Base-by-base conservation (phyloP, 805 yeast genomes). In the Dipodascus geniculatus region DNA sequence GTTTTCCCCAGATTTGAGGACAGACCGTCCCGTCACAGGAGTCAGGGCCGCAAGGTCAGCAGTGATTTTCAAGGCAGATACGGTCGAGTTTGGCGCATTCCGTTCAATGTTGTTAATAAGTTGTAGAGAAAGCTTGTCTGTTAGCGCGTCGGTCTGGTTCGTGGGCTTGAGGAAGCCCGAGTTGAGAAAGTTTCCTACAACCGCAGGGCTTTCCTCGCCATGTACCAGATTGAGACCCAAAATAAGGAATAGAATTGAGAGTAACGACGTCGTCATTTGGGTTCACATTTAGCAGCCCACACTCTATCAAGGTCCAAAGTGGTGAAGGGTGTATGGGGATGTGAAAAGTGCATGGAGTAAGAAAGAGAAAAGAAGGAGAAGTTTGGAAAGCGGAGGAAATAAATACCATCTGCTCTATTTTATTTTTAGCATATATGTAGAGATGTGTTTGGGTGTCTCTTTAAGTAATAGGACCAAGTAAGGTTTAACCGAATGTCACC, bases 31-130 rank as follows among this genome's bases (percentile, higher is more conserved):
- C 6, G 56, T 49, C 19, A 53, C 50, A 14, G 53, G 42, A 2
- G 62, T 56, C 57, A 60, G 54, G 3, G 62, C 56, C 19, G 60
- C 55, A n/a, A 60, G 24, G 14, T 59, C 53, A 11, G 56, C 56
- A 1, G 60, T 35, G 33, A 59, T 33, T 16, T 22, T 49, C 35
- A 57, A 16, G 11, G 23, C 50, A 6, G 55, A 49, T 14, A 35
- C 49, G 3, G 42, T 33, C 17, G 56, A 22, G 44, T 38, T 38
- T 16, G 44, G 20, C 6, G 4, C 44, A 6, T 14, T n/a, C 17
- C 44, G 44, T 9, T 38, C 44, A 38, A 38, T 38, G 19, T 38
- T 38, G 33, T 23, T 22, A 31, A 54, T 54, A 33, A 57, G 28
- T 19, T 49, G 28, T 19, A 59, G 54, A 35, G 33, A 31, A 47